A percentile compares a stretch with the other conserved stretches of the same genome.
Conservation (phyloP, 2,329 filamentous ascomycete species). For the Dothidotthia symphoricarpi region DNA sequence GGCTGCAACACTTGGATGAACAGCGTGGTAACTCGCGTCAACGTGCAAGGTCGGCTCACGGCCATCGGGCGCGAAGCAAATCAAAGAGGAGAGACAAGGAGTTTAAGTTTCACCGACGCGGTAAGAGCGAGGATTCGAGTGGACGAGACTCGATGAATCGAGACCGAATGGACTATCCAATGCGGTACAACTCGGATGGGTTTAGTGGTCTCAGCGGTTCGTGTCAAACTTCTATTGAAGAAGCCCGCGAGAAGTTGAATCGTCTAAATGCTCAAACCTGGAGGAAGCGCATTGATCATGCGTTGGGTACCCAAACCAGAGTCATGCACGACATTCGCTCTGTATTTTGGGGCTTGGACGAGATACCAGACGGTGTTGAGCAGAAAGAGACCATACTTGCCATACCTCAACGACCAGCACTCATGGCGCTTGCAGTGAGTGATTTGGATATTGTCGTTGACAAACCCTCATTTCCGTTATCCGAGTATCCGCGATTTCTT, state of each 20-base stretch:
- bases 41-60: constrained; percentile 54
- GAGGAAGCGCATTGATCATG: constrained; percentile 84
- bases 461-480: constrained; percentile 86
- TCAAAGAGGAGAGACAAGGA: constrained; percentile 34
- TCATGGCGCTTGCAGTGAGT: constrained; percentile 77
- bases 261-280: constrained; percentile 84
- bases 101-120: constrained; percentile 38
- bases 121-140: constrained; percentile 39
- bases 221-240: constrained; percentile 69
- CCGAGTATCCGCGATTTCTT: constrained; percentile 78
- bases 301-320: constrained; percentile 65
- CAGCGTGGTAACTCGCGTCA: constrained; percentile 51
- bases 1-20: constrained; percentile 64
- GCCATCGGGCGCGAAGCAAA: constrained; percentile 40
- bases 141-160: constrained; percentile 27
- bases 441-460: constrained; percentile 84
- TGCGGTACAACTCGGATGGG: constrained; percentile 76
- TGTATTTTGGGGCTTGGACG: constrained; percentile 78
- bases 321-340: constrained; percentile 77
- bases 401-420: constrained; percentile 77
- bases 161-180: constrained; percentile 46
- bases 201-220: constrained; percentile 69
- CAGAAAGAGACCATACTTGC: constrained; percentile 83
- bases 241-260: constrained; percentile 73
- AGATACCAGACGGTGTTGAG: constrained; percentile 75